These are phyloP conservation scores for Chlamydomonas schloesseri DNA, from an alignment of 139 green algal species.

Conservation along the genomic window DNA sequence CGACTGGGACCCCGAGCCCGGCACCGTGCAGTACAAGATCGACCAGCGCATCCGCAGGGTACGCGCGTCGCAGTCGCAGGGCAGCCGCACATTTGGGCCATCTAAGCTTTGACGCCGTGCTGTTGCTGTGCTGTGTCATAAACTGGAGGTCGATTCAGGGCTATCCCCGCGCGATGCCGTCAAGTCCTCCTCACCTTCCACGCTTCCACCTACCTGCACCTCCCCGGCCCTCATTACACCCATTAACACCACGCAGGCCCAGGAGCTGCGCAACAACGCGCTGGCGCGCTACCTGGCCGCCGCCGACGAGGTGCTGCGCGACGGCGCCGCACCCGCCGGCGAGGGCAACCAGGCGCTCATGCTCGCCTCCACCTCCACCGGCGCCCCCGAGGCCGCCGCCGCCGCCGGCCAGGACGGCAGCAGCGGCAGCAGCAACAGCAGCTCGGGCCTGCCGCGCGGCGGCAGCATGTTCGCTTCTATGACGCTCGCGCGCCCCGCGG, in stretches of 20 bases:
- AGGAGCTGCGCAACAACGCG: conserved; percentile 65
- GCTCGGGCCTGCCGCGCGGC: neutral
- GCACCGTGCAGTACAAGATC: conserved; percentile 72
- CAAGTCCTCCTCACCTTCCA: too few species aligned
- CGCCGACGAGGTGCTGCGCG: conserved; percentile 38
- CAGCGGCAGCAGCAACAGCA: too few species aligned
- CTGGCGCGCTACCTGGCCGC: conserved; percentile 61
- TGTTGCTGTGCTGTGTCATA: too few species aligned
- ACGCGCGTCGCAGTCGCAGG: too few species aligned
- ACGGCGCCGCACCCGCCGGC: conserved; percentile 12
- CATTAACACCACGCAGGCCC: neutral
- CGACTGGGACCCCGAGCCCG: conserved; percentile 75
- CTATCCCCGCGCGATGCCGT: too few species aligned
- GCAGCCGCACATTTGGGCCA: too few species aligned
- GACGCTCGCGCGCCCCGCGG: conserved; percentile 1
- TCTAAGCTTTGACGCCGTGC: too few species aligned
- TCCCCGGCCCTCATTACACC: too few species aligned
- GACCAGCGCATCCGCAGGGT: conserved; percentile 64
- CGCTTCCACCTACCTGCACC: too few species aligned
- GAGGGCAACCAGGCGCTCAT: conserved; percentile 40
- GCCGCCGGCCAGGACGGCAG: too few species aligned
- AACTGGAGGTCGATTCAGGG: too few species aligned
- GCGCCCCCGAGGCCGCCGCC: neutral
- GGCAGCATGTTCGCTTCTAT: neutral
- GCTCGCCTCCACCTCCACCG: conserved; percentile 24